Evolutionary conservation across 2,329 filamentous ascomycete genomes (phyloP), one percentile per base, ranked within the genome.

Genomic region (Colletotrichum sp.): DNA sequence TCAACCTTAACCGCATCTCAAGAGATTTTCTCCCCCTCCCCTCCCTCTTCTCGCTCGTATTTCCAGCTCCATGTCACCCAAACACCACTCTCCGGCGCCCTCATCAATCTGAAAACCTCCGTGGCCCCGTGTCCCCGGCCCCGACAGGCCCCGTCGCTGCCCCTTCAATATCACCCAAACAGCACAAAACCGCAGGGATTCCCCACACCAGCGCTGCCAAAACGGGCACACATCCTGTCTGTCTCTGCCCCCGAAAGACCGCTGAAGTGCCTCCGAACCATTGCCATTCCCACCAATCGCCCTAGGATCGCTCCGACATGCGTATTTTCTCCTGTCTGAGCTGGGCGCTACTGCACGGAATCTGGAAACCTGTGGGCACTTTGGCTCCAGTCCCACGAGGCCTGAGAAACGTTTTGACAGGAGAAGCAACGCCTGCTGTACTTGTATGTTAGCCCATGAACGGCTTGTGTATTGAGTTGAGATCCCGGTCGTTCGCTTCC

Each of bases 111-210:
- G 67, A 71, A 39, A 65, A 48, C 21, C 67, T 70, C 24, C 57
- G 55, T 57, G 36, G 55, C 26, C 52, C 26, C 39, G 43, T 71
- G 15, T 39, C 64, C 61, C 64, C 63, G n/a, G 28, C 34, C 63
- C 48, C 30, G 43, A 55, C 26, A n/a, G 57, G 59, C 59, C 48
- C 71, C 57, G 57, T 70, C 30, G 36, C 16, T n/a, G 48, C 71
- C 71, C 71, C 71, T 74, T 74, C 71, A 74, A 71, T 74, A 71
- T 71, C 48, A 59, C 43, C 71, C 66, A 74, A 74, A 64, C 67
- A 52, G 32, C 59, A 61, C 67, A 60, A 67, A 13, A 30, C 52
- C 36, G 52, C 68, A 67, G 63, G 63, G 72, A 63, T 72, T 64
- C 72, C 69, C 72, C 72, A 72, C 63, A 72, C 26, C 43, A 18